Base-by-base conservation (phyloP, 805 yeast species). In the Kluyveromyces siamensis region DNA sequence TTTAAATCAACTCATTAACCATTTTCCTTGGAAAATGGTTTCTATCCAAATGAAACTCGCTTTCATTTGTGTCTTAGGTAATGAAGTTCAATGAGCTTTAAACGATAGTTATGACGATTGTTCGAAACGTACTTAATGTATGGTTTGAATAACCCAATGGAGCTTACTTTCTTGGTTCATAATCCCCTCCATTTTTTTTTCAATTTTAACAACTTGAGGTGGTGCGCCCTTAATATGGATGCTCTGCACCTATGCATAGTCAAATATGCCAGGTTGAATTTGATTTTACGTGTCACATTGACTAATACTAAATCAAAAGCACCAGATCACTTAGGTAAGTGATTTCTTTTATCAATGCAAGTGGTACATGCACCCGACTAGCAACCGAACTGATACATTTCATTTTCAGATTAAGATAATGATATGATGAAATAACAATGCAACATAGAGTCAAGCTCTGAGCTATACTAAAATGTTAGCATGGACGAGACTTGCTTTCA, bases 381-480 rank as follows among this genome's bases (percentile, higher is more conserved):
- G 35, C 14, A 7, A 7, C 7, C 14, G 8, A 2, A 30, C 35
- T 4, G 35, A 30, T 30, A 30, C 14, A 30, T 13, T 30, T 30
- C 35, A 8, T 14, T 13, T 19, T 27, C 35, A 40, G 51, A 19
- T 17, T 17, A 39, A 45, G 27, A 41, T 14, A 37, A 5, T 11
- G 54, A 55, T 48, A 74, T 83, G 90, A 83, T 83, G 90, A 83
- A 76, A 82, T 79, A 72, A 70, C 67, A 73, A 79, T 77, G 84
- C 82, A 79, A 81, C 86, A 81, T 82, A 82, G 90, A 83, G 90
- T 83, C 90, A 83, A 83, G 90, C 89, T 83, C 90, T 75, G 87
- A 83, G 83, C 73, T 67, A 66, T 61, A 56, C 62, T 61, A 59
- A 55, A 59, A 56, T 62, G 72, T 18, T 39, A 60, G 52, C 60